Base-by-base conservation (phyloP, 306 rosid species). In the Adenanthera pavonina region DNA sequence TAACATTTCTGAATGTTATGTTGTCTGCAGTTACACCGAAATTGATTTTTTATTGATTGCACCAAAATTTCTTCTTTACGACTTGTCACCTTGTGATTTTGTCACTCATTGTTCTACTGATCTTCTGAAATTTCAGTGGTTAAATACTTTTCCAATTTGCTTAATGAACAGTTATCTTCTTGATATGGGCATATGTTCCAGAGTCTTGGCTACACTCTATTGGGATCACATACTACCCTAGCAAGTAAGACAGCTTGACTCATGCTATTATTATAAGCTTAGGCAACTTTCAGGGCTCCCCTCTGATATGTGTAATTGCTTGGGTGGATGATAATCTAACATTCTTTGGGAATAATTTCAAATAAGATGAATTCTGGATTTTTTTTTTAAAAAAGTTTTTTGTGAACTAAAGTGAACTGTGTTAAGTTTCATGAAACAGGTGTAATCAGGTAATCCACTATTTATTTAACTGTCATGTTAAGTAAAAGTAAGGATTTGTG, bases 131-230 rank as follows among this genome's bases (percentile, higher is more conserved):
- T 65, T 73, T 41, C 78, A 38, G 72, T 74, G 44, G 35, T 74
- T 47, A 79, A 64, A 49, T 6, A 25, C 66, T 33, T 48, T 65
- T 49, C 34, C 48, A 10, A 33, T 41, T 62, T 82, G 3, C 49
- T 84, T 36, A 83, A 43, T 84, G 75, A 56, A 57, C 87, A 95
- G 99, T 85, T 87, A 80, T 93, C 68, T 92, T 90, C 94, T 87
- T 95, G 84, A 86, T 89, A 59, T 92, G 99, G 99, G 99, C 99
- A 33, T 93, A 95, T 84, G 91, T 89, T 86, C 99, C 99, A 9
- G 96, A 93, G 78, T 84, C 91, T 36, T 95, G 93, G 94, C 89
- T 95, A 19, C 99, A 93, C 77, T 89, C 89, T 66, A 51, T 90
- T 67, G 98, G 98, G 82, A 87, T 95, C 82, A 89, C 83, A 86